These are phyloP conservation scores for Nakaseomyces uthaithaninus DNA, from an alignment of 1,139 yeast species.

Conservation along the genomic window DNA sequence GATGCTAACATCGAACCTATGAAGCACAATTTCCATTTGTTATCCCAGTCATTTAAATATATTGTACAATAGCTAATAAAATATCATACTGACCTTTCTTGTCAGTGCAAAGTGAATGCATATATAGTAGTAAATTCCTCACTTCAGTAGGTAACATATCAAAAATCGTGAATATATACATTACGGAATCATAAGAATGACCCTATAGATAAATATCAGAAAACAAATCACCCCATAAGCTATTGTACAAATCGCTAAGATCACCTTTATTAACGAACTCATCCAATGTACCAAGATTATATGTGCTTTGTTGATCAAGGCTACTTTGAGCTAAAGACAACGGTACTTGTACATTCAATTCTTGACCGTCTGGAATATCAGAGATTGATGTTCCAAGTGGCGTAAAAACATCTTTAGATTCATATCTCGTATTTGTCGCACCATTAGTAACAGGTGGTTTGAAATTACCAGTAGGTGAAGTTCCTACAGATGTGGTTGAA, in stretches of 20 bases:
- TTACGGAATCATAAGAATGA: background rate
- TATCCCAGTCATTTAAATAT: background rate
- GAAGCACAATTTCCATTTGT: background rate
- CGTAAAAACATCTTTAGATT: background rate
- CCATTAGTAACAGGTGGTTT: background rate
- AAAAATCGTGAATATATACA: background rate
- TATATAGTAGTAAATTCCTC: too few species aligned
- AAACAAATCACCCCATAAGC: conserved; percentile 29
- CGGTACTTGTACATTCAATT: background rate
- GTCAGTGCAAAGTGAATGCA: too few species aligned
- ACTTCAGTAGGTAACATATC: too few species aligned
- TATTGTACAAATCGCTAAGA: conserved; percentile 24
- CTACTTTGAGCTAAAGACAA: background rate
- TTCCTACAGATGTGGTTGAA: background rate
- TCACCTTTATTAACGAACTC: conserved; percentile 29
- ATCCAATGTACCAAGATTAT: conserved; percentile 28
- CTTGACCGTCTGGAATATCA: conserved; percentile 1
- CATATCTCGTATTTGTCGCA: background rate
- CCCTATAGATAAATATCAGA: conserved; percentile 11
- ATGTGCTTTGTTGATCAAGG: conserved; percentile 10
- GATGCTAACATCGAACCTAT: background rate
- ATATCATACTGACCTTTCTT: too few species aligned
- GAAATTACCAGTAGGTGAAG: background rate
- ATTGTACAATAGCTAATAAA: background rate
- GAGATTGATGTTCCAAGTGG: background rate